Base-by-base conservation (phyloP, 805 yeast genomes). In the Candida sanyiensis region DNA sequence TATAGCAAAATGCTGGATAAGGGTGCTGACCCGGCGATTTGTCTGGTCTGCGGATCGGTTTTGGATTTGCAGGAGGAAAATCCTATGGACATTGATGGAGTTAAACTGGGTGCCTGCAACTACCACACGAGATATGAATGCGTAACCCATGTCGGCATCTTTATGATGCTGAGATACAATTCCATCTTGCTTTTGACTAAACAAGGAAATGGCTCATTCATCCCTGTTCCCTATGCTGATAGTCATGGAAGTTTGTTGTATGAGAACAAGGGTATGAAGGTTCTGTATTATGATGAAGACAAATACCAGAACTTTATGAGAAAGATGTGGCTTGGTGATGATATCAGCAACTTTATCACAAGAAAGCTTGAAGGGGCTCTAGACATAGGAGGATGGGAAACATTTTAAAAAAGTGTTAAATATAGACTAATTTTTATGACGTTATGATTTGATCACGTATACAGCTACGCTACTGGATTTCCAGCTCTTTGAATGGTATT, bases 341-440 rank as follows among this genome's bases (percentile, higher is more conserved):
- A 83, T 53, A 66, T 86, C 3, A 81, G 86, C 4, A 86, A 85
- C 49, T 68, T 71, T 32, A 79, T 89, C 24, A 88, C 87, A 1
- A 69, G 97, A 46, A 78, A 79, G 47, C 69, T 90, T 12, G 97
- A 90, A 50, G 77, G 81, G 28, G 74, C 73, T 7, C 61, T 81
- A 24, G 97, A 90, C 58, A 75, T 82, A 27, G 98, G 98, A 7
- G 98, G 98, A 0, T 90, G 98, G 98, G 93, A 83, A 13, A 40
- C 37, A 16, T 37, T 40, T 20, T 40, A 29, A 12, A 9, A 23
- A 23, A 12, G 26, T n/a, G n/a, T n/a, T n/a, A n/a, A n/a, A n/a
- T n/a, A n/a, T n/a, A n/a, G n/a, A n/a, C n/a, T n/a, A n/a, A n/a
- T n/a, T n/a, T n/a, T n/a, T n/a, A n/a, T n/a, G n/a, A n/a, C n/a